Conservation (phyloP, 352 stramenopile genomes). For the Globisporangium radiosum region DNA sequence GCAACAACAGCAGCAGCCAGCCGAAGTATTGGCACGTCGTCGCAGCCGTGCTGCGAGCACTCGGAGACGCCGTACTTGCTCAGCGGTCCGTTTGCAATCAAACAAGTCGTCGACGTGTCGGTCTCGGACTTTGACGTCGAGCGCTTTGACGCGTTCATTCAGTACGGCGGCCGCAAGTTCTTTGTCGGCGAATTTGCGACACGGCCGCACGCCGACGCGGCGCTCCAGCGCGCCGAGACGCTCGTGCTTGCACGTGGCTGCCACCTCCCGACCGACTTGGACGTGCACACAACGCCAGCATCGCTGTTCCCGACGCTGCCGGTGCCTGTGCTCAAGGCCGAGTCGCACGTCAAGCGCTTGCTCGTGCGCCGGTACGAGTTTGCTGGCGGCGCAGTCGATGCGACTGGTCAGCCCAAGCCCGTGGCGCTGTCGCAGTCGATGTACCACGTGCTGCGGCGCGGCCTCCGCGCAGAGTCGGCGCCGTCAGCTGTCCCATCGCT, state of each 20-base stretch:
- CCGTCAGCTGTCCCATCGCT: background rate
- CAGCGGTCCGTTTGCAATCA: constrained; percentile 36
- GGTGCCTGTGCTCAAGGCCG: constrained; percentile 30
- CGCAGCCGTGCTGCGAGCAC: constrained; percentile 26
- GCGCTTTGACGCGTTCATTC: constrained; percentile 36
- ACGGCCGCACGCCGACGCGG: constrained; percentile 37
- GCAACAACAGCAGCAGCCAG: background rate
- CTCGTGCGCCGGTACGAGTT: constrained; percentile 54
- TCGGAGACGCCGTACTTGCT: constrained; percentile 25
- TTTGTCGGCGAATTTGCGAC: constrained; percentile 42
- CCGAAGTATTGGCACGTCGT: background rate
- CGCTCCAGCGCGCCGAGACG: constrained; percentile 30
- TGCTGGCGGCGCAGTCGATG: constrained; percentile 25
- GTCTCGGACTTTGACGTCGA: constrained; percentile 42
- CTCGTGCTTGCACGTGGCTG: constrained; percentile 25
- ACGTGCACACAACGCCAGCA: constrained; percentile 17
- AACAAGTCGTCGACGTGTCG: constrained; percentile 31
- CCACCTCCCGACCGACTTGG: constrained; percentile 20
- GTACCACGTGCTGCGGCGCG: constrained; percentile 23
- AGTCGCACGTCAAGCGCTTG: constrained; percentile 30
- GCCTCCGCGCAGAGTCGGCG: constrained; percentile 8
- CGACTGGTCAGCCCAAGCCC: constrained; percentile 19
- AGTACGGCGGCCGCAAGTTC: constrained; percentile 40
- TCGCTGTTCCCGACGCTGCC: constrained; percentile 31
- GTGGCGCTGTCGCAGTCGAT: constrained; percentile 40